These are phyloP conservation scores for Phytophthora hibernalis DNA, from an alignment of 352 stramenopile genomes.

Conservation along the genomic window DNA sequence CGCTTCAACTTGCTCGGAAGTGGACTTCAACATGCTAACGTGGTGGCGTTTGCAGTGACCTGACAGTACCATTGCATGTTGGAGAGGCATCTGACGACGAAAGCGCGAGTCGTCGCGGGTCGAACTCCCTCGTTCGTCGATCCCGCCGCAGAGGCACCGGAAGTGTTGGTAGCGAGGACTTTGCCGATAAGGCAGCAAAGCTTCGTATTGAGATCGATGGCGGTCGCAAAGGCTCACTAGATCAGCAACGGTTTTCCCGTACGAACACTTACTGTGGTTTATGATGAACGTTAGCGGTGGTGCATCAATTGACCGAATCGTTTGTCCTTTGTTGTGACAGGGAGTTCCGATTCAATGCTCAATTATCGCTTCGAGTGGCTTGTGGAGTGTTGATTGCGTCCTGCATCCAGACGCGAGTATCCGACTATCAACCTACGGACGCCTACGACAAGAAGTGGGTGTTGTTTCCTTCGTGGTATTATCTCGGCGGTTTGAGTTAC, in stretches of 20 bases:
- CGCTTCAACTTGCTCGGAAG: neutral
- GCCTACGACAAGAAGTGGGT: constrained; percentile 46
- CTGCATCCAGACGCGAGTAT: constrained; percentile 47
- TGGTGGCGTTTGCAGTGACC: constrained; percentile 21
- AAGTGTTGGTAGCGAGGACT: constrained; percentile 42
- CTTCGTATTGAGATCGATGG: constrained; percentile 41
- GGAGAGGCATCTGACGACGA: constrained; percentile 27
- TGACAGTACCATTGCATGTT: constrained; percentile 33
- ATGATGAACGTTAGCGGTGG: neutral
- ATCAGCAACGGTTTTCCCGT: constrained; percentile 41
- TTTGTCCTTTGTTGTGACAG: constrained; percentile 19
- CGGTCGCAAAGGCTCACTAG: constrained; percentile 19
- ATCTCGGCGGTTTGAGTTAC: constrained; percentile 77
- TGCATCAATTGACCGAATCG: neutral
- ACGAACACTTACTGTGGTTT: neutral
- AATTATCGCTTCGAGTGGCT: constrained; percentile 49
- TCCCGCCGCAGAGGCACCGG: constrained; percentile 32
- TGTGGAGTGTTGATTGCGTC: constrained; percentile 50
- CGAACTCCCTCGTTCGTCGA: constrained; percentile 32
- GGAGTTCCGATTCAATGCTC: constrained; percentile 52
- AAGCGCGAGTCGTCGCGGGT: constrained; percentile 21
- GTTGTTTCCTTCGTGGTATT: constrained; percentile 60
- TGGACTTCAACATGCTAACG: constrained; percentile 4
- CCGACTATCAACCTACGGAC: constrained; percentile 29
- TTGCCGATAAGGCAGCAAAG: constrained; percentile 38